Evolutionary conservation across 2,329 filamentous ascomycete species (phyloP).

Genomic region (Xylaria sp.): DNA sequence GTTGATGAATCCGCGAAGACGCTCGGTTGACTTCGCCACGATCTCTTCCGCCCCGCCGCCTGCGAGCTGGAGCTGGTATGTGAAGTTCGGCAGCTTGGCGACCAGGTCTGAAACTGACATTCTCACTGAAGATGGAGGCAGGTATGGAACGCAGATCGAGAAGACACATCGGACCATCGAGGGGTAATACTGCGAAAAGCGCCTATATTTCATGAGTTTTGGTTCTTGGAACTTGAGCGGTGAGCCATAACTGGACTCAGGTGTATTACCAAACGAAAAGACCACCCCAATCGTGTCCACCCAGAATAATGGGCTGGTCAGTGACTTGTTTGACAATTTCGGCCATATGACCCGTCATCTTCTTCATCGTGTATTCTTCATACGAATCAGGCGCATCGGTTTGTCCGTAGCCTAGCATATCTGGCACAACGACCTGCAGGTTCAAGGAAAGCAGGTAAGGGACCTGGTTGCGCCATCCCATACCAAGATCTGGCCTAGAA

Average conservation of each 20-base stretch:
- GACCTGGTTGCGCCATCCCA: conserved; percentile 91
- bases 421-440: conserved; percentile 80
- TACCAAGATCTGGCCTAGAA: conserved; percentile 82
- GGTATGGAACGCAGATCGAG: conserved; percentile 79
- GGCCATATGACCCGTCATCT: conserved; percentile 75
- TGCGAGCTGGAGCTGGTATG: conserved; percentile 82
- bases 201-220: conserved; percentile 42
- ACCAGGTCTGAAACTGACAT: conserved; percentile 66
- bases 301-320: conserved; percentile 71
- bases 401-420: conserved; percentile 85
- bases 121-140: conserved; percentile 57
- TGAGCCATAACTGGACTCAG: neutral
- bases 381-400: conserved; percentile 71
- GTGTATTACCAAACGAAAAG: conserved; percentile 64
- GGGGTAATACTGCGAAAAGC: conserved; percentile 75
- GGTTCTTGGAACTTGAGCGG: neutral
- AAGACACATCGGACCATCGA: conserved; percentile 76
- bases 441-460: conserved; percentile 74
- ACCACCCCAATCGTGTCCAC: conserved; percentile 94
- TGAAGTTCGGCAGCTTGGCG: conserved; percentile 68
- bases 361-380: conserved; percentile 72
- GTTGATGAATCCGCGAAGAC: conserved; percentile 73
- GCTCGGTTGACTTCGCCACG: conserved; percentile 56
- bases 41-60: conserved; percentile 69
- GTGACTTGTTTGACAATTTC: conserved; percentile 67